Evolutionary conservation across 352 stramenopile species (phyloP).

Genomic region (Phytophthora litchii): DNA sequence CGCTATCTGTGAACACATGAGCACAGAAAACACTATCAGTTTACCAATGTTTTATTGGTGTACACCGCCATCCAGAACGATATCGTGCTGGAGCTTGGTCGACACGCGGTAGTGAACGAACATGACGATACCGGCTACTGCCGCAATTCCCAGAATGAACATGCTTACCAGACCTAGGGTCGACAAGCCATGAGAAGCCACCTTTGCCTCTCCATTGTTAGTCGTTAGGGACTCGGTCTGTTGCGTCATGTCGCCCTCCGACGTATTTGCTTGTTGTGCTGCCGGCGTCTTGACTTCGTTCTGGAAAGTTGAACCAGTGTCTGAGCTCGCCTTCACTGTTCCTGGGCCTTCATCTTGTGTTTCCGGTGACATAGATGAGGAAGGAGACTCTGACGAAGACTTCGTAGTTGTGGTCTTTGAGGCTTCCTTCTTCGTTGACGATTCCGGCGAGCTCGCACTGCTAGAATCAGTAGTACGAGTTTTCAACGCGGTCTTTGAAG

Average conservation of each 20-base stretch:
- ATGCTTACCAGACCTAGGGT: constrained; percentile 54
- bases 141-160: constrained; percentile 54
- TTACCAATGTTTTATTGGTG: constrained; percentile 1
- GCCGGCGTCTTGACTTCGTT: constrained; percentile 24
- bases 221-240: constrained; percentile 21
- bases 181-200: constrained; percentile 33
- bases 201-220: constrained; percentile 7
- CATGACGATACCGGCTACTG: constrained; percentile 52
- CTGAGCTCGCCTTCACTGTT: constrained; percentile 42
- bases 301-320: constrained; percentile 32
- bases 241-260: constrained; percentile 4
- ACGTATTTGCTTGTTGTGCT: constrained; percentile 3
- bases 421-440: not conserved
- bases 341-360: constrained; percentile 21
- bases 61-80: constrained; percentile 57
- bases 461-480: not conserved
- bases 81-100: constrained; percentile 60
- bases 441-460: not conserved
- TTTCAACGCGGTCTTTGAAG: constrained; percentile 4
- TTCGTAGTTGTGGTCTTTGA: constrained; percentile 4
- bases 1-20: not conserved
- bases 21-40: no score
- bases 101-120: constrained; percentile 70
- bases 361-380: constrained; percentile 13
- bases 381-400: not conserved